Evolutionary conservation across 176 grass and related monocot genomes (phyloP), one percentile per base, ranked within the genome.

Genomic region (Avena insularis): DNA sequence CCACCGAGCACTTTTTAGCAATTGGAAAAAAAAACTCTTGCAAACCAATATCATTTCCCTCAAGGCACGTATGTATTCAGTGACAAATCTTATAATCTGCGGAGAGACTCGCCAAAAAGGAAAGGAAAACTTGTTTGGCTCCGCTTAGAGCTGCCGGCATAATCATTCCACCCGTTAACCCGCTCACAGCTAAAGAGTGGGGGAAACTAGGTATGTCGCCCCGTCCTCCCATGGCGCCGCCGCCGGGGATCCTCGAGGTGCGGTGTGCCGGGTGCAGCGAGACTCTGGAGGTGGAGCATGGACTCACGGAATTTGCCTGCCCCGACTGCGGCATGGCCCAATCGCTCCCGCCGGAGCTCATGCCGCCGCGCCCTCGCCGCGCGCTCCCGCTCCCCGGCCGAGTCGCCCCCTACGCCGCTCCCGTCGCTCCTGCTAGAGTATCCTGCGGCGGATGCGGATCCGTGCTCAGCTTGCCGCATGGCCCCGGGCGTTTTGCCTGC

Each of bases 231-330:
- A 81, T 86, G 77, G 82, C 87, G 40, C 25, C 71, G 20, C 63
- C 71, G 71, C 78, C 71, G 78, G 90, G 83, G 55, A 82, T 77
- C 71, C 68, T 90, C 1, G 93, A 92, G 79, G 86, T 92, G 38
- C 75, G 88, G 3, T 95, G 91, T 83, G 83, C 88, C 9, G 86
- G 93, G 5, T 95, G 93, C 27, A 80, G 80, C 7, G 91, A 92
- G 85, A 92, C 91, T 16, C 88, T 93, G 72, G 93, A 89, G 60
- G 93, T 95, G 80, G 93, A 95, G 55, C 70, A 58, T 4, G 86
- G 86, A 23, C 62, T 93, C 61, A 93, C 83, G 62, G 80, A 95
- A 77, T 95, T 95, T 27, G 64, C 87, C 29, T 95, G 93, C 68
- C 93, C 93, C 19, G 88, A 89, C 70, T 95, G 86, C 61, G 59